Evolutionary conservation across 2,329 filamentous ascomycete species (phyloP).

Genomic region (Arthrobotrys conoides): DNA sequence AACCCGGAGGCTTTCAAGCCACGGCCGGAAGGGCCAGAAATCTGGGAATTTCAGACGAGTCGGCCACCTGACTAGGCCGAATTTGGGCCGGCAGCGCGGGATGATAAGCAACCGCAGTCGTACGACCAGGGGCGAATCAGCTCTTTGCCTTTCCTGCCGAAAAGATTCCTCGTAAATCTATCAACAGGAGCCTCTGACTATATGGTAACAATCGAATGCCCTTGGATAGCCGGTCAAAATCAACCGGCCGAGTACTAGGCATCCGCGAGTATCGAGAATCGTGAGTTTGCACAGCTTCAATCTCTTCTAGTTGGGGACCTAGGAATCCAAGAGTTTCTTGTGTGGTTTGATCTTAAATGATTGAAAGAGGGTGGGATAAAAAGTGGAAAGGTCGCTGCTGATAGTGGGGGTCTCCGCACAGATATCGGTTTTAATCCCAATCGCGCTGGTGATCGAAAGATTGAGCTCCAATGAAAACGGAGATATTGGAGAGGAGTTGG

Average conservation of each 20-base stretch:
- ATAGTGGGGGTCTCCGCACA: slow-evolving; percentile 60
- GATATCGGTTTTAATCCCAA: slow-evolving; percentile 58
- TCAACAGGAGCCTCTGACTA: slow-evolving; percentile 21
- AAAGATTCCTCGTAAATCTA: slow-evolving; percentile 27
- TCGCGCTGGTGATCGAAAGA: slow-evolving; percentile 49
- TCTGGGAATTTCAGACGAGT: slow-evolving; percentile 60
- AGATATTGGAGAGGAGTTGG: slow-evolving; percentile 30
- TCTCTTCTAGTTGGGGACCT: slow-evolving; percentile 22
- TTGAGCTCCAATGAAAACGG: slow-evolving; percentile 47
- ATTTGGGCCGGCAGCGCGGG: slow-evolving; percentile 58
- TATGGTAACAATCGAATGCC: slow-evolving; percentile 28
- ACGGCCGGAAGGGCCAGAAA: slow-evolving; percentile 40
- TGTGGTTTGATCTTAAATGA: slow-evolving; percentile 38
- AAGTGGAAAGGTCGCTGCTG: slow-evolving; percentile 54
- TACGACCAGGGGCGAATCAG: slow-evolving; percentile 55
- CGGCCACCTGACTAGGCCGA: slow-evolving; percentile 60
- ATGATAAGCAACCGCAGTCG: slow-evolving; percentile 60
- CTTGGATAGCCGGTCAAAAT: slow-evolving; percentile 5
- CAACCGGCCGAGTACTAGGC: slow-evolving; percentile 9
- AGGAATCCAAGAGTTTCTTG: slow-evolving; percentile 36
- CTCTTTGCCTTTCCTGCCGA: slow-evolving; percentile 23
- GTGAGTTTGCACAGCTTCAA: slow-evolving; percentile 22
- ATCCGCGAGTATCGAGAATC: slow-evolving; percentile 30
- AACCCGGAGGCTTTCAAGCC: slow-evolving; percentile 33
- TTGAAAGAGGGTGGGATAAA: slow-evolving; percentile 40